Evolutionary conservation across 31 red algal genomes (phyloP).

Genomic region (Endocladia muricata): DNA sequence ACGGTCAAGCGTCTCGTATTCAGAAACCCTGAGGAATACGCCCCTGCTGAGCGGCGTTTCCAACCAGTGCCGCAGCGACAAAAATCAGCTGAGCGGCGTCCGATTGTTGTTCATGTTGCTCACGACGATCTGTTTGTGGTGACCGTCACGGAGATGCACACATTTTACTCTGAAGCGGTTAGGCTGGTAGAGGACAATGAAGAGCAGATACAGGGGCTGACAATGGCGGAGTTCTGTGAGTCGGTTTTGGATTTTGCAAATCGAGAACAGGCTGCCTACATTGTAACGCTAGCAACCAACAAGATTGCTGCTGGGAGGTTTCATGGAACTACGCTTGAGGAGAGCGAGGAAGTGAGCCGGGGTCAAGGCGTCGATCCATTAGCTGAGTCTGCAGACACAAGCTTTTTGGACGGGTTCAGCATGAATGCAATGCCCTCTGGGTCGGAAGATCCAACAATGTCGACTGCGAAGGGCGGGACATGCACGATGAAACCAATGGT

Average conservation of each 20-base stretch:
- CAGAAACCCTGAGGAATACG: slow-evolving; percentile 33
- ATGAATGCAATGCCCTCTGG: too few relatives aligned
- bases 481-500: slow-evolving; percentile 8
- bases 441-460: neutral
- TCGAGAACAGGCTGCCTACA: slow-evolving; percentile 33
- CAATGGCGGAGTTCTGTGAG: slow-evolving; percentile 41
- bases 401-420: too few relatives aligned
- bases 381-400: too few relatives aligned
- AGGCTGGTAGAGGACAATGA: neutral
- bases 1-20: slow-evolving; percentile 48
- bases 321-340: too few relatives aligned
- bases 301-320: too few relatives aligned
- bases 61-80: neutral
- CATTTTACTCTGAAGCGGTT: neutral
- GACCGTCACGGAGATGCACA: slow-evolving; percentile 36
- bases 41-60: slow-evolving; percentile 19
- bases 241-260: slow-evolving; percentile 20
- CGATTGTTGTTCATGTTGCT: slow-evolving; percentile 39
- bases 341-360: too few relatives aligned
- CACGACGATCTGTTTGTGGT: slow-evolving; percentile 40
- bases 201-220: neutral
- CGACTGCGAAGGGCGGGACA: neutral
- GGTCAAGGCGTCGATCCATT: too few relatives aligned
- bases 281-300: neutral
- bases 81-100: neutral